Base-by-base conservation (phyloP, 2,329 filamentous ascomycete genomes). In the Hypoxylon sp. region DNA sequence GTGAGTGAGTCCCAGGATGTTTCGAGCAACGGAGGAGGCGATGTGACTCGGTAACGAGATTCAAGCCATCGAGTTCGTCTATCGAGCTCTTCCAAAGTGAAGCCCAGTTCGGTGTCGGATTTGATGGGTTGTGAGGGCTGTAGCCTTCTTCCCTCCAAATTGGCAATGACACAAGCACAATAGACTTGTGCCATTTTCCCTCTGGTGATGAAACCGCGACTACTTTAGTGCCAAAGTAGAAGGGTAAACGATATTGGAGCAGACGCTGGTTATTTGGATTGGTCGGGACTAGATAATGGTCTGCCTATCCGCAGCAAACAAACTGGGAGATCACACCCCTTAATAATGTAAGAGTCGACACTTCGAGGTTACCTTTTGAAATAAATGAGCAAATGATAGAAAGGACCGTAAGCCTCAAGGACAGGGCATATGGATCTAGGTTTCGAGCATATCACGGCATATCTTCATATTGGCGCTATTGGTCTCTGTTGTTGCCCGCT, bases 1-100 rank as follows among this genome's bases (percentile, higher is more conserved):
- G 57, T 63, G n/a, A 75, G 71, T 11, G 72, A 70, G 30, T 75
- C 72, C 74, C 73, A 75, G 5, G 72, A 70, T 2, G 59, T 62
- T n/a, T 61, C 63, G 3, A 69, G 60, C 65, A 73, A 72, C 3
- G 73, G 74, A n/a, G 73, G 71, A 2, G 73, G 74, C n/a, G 73
- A 61, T 17, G 67, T 53, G 38, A 74, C 68, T 17, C 23, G 43
- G 2, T 38, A 48, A 9, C 49, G 28, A 3, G 21, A 48, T 45
- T 75, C 73, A 38, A 75, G 68, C 48, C 50, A 60, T n/a, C 74
- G 68, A 5, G 66, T 34, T 23, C 74, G 73, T 21, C 25, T 36
- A 45, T 75, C 73, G 49, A 75, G 72, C 6, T 56, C 58, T 19
- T 67, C 67, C 32, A 73, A 46, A 9, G 67, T 68, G 21, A 46